Evolutionary conservation across 2,329 filamentous ascomycete genomes (phyloP), one percentile per base, ranked within the genome.

Genomic region (Microdochium bolleyi): DNA sequence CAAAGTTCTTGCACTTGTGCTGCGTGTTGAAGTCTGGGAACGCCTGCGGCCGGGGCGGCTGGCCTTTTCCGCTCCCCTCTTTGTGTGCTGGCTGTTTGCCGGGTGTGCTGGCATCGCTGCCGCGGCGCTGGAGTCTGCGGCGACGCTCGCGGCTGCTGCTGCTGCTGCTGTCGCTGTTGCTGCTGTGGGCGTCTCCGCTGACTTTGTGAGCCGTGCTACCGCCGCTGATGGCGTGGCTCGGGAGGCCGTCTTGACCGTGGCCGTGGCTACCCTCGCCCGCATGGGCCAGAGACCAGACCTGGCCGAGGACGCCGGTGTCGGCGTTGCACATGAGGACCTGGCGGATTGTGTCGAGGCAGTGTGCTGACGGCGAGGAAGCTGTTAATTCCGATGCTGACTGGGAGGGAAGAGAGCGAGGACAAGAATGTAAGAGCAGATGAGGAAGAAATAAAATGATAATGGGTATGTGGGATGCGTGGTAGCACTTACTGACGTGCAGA

Each of bases 301-400:
- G 80, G 13, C 81, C 81, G 0, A 85, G 70, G 0, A 85, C 73
- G 1, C 75, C 81, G 2, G 80, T 76, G 57, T 85, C 83, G 21
- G 78, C 70, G 25, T 76, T 79, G 64, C 82, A 85, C 79, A 84
- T 84, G 14, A 85, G 70, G 16, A 82, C 77, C 61, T 85, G 82
- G 1, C 82, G 77, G 48, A 85, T 54, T 3, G 78, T 79, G 56
- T 85, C 83, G 30, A 85, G 68, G 54, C 83, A 85, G 55, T 85
- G 82, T 4, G 77, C 75, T 78, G 49, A 11, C n/a, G 5, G 27
- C 9, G 27, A 21, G 11, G 24, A 2, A 3, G 2, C 24, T 49
- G 62, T 78, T 65, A 68, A 84, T 80, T 30, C 11, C 27, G 11
- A 30, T 3, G 41, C 22, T 24, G 19, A 19, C 16, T 22, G n/a